phyloP scores from a whole-genome alignment of 1,139 yeast genomes.

The Blastobotrys serpentis region DNA sequence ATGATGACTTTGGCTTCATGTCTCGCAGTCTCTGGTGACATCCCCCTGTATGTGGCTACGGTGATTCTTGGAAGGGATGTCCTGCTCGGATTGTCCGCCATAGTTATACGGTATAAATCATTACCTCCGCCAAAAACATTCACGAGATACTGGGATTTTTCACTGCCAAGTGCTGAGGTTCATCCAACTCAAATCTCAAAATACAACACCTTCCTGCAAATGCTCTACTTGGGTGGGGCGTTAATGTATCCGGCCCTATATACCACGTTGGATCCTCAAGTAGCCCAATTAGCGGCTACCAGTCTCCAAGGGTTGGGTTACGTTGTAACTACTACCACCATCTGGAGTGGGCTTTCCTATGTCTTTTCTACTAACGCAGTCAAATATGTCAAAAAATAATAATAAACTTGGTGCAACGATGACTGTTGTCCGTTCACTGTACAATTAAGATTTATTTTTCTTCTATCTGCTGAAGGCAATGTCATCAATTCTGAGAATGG shows the following conservation, averaged over 20 bases:
- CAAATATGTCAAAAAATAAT: constrained; percentile 37
- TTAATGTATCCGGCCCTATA: constrained; percentile 64
- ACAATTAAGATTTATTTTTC: constrained; percentile 2
- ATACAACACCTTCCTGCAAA: constrained; percentile 85
- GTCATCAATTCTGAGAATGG: constrained; percentile 93
- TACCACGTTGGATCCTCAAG: constrained; percentile 31
- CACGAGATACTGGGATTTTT: constrained; percentile 69
- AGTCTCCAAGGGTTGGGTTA: constrained; percentile 43
- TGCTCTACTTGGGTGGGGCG: constrained; percentile 80
- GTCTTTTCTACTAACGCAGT: constrained; percentile 67
- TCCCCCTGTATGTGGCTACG: constrained; percentile 62
- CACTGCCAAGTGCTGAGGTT: constrained; percentile 81
- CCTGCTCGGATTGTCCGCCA: constrained; percentile 69
- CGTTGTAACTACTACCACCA: constrained; percentile 73
- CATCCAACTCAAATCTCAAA: constrained; percentile 88
- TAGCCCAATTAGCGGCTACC: constrained; percentile 24
- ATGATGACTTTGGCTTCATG: constrained; percentile 86
- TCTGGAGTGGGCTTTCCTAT: constrained; percentile 77
- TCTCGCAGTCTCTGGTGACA: constrained; percentile 61
- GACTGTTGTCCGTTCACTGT: too few species aligned
- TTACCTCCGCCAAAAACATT: constrained; percentile 77
- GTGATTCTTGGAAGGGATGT: constrained; percentile 85
- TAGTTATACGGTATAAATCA: constrained; percentile 69
- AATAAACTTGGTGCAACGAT: too few species aligned
- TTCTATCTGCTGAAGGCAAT: constrained; percentile 73